phyloP scores from a whole-genome alignment of 2,329 filamentous ascomycete genomes.

The Davidsoniella eucalypti region DNA sequence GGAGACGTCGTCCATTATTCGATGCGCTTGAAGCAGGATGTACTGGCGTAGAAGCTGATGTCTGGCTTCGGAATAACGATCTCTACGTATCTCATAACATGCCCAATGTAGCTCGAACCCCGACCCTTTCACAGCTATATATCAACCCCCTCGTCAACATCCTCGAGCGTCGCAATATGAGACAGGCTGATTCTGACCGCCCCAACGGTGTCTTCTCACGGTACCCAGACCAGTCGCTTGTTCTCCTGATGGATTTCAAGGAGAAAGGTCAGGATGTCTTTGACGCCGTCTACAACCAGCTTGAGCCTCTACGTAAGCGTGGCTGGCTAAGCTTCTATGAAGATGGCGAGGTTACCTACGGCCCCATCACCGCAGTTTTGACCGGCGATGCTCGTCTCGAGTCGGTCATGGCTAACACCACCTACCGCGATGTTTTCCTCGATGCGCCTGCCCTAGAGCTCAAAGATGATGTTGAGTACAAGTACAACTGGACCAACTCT shows the following conservation, averaged over 20 bases:
- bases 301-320: constrained; percentile 40
- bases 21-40: constrained; percentile 44
- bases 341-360: constrained; percentile 30
- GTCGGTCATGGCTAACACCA: constrained; percentile 32
- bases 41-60: constrained; percentile 50
- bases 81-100: constrained; percentile 45
- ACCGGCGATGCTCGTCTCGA: constrained; percentile 49
- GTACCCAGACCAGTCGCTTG: constrained; percentile 35
- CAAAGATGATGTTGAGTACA: constrained; percentile 12
- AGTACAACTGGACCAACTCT: constrained; percentile 38
- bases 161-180: constrained; percentile 32
- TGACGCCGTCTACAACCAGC: constrained; percentile 26
- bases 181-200: constrained; percentile 24
- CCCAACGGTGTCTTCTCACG: constrained; percentile 37
- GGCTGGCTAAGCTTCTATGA: constrained; percentile 41
- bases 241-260: constrained; percentile 56
- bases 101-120: constrained; percentile 23
- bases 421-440: constrained; percentile 45
- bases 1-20: constrained; percentile 44
- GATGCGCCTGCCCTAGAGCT: constrained; percentile 43
- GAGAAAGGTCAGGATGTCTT: constrained; percentile 35
- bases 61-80: constrained; percentile 40
- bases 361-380: constrained; percentile 51
- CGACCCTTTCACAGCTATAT: constrained; percentile 46
- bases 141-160: constrained; percentile 45